Conservation (phyloP, 1,139 yeast genomes). For the Petasospora fabianii region DNA sequence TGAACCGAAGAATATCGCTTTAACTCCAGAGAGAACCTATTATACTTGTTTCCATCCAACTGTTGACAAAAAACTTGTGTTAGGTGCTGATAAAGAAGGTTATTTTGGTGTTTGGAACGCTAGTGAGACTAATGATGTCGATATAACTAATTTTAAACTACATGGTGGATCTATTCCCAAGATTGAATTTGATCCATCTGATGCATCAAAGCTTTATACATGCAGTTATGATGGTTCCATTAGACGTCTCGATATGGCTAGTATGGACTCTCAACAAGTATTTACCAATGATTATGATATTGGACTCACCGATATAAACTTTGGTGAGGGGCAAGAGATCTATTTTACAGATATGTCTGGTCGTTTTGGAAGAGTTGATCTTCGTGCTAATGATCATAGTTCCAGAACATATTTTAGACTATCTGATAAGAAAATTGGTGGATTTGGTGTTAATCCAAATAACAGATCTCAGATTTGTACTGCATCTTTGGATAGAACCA, state of each 20-base stretch:
- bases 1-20: conserved; percentile 67
- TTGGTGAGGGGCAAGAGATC: conserved; percentile 52
- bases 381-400: conserved; percentile 43
- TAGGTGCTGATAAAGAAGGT: conserved; percentile 88
- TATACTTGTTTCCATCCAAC: conserved; percentile 76
- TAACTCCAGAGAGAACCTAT: conserved; percentile 72
- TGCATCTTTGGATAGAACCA: conserved; percentile 80
- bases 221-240: conserved; percentile 87
- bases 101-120: conserved; percentile 89
- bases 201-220: conserved; percentile 56
- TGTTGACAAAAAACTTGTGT: conserved; percentile 52
- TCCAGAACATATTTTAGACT: conserved; percentile 47
- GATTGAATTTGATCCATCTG: conserved; percentile 48
- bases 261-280: conserved; percentile 56
- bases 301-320: conserved; percentile 57
- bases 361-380: conserved; percentile 66
- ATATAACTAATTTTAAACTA: conserved; percentile 61
- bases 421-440: conserved; percentile 90
- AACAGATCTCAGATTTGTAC: conserved; percentile 64
- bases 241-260: conserved; percentile 63
- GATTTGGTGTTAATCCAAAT: conserved; percentile 74
- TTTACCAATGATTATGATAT: conserved; percentile 50
- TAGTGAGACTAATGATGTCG: conserved; percentile 41
- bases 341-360: conserved; percentile 80
- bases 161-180: conserved; percentile 75